Conservation (phyloP, 2,329 filamentous ascomycete genomes). For the Erysiphe neolycopersici region DNA sequence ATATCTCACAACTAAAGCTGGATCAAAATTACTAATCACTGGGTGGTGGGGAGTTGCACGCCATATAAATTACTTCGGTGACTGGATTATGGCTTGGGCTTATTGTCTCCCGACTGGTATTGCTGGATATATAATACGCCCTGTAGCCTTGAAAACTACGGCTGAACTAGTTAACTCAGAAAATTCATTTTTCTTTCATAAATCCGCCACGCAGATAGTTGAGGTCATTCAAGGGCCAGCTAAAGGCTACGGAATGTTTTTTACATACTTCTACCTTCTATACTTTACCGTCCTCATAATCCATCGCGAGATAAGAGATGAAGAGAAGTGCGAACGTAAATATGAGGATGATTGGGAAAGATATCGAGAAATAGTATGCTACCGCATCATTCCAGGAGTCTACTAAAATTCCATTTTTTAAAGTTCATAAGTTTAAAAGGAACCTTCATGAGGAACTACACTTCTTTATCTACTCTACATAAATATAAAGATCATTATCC, state of each 20-base stretch:
- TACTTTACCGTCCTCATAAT: conserved; percentile 76
- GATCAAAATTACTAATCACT: conserved; percentile 54
- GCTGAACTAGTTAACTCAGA: conserved; percentile 23
- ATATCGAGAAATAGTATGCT: conserved; percentile 63
- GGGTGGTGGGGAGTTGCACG: conserved; percentile 87
- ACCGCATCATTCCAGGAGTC: conserved; percentile 45
- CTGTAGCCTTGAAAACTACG: conserved; percentile 19
- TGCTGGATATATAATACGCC: conserved; percentile 47
- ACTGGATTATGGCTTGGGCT: conserved; percentile 84
- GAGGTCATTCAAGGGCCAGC: conserved; percentile 46
- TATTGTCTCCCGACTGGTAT: conserved; percentile 70
- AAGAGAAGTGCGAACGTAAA: conserved; percentile 73
- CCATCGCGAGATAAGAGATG: conserved; percentile 66
- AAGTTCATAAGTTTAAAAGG: background rate
- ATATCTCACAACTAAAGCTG: conserved; percentile 62
- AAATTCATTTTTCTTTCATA: conserved; percentile 23
- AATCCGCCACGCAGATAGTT: conserved; percentile 26
- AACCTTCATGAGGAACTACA: no score
- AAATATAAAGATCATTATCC: no score
- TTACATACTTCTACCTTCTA: conserved; percentile 85
- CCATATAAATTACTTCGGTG: conserved; percentile 89
- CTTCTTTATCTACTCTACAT: no score
- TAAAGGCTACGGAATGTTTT: conserved; percentile 57
- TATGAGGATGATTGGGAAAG: conserved; percentile 81
- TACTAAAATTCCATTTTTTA: conserved; percentile 25